Evolutionary conservation across 2,329 filamentous ascomycete species (phyloP), one percentile per base, ranked within the genome.

Genomic region (Diplodia sapinea): DNA sequence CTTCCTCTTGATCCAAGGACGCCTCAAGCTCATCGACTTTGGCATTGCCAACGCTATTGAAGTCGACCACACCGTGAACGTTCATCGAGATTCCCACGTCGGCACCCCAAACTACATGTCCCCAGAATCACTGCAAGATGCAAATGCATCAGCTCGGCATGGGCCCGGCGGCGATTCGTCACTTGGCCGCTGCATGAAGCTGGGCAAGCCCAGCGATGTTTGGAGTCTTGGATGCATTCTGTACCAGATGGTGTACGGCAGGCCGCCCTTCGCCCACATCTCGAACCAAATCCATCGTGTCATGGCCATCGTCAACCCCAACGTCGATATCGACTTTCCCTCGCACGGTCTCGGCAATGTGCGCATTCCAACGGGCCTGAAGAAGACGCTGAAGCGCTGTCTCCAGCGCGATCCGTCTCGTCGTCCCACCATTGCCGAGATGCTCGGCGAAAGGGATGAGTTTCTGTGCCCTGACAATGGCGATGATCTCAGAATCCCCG

Each of bases 41-140:
- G 95, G 95, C 73, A 99, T 99, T 75, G 95, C 95, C 68, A 97
- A 97, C 75, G 94, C 95, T 61, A 99, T 99, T 73, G 91, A 96
- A 80, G 92, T 89, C 1, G 95, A 98, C 76, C 89, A 97, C 79
- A 99, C 95, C 0, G 91, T 97, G 79, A 99, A 99, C 73, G 94
- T 99, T 12, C 95, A 99, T 79, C 91, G 95, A 68, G 95, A 99
- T 77, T 92, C 90, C 12, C 93, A 98, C 80, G 89, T 98, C 70
- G 95, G 96, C 67, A 99, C 95, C 0, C 94, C 95, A 3, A 99
- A 96, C 79, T 99, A 97, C 83, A 99, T 99, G 95, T 96, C 93
- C 1, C 95, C 95, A 0, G 95, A 99, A 80, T 93, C 91, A 2
- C 86, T 99, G 59, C 89, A 96, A 76, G 95, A 98, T 79, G 91